These are phyloP conservation scores for Entophlyctis luteolus DNA, from an alignment of 192 early-diverging fungal genomes.

Conservation along the genomic window DNA sequence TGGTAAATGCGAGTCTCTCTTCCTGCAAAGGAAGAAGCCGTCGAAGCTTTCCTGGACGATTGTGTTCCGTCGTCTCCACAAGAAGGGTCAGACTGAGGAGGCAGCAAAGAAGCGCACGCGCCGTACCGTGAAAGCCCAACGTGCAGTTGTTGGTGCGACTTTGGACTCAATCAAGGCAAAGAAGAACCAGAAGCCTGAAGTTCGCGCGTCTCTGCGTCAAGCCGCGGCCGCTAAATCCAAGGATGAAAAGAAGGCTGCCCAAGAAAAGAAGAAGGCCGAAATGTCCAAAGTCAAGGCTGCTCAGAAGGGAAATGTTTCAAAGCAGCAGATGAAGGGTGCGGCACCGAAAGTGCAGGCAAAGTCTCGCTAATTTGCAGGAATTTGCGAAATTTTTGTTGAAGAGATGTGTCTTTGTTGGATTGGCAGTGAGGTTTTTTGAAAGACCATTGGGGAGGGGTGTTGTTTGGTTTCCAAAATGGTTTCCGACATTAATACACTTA, in stretches of 20 bases:
- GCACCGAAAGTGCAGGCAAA: slow-evolving; percentile 73
- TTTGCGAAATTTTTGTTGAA: too few relatives aligned
- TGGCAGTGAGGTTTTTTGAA: not conserved
- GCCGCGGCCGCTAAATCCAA: slow-evolving; percentile 82
- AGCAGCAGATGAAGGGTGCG: slow-evolving; percentile 79
- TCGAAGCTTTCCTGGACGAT: slow-evolving; percentile 97
- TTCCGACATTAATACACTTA: too few relatives aligned
- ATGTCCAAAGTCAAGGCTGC: slow-evolving; percentile 64
- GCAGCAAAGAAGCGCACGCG: slow-evolving; percentile 92
- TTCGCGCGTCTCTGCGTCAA: slow-evolving; percentile 84
- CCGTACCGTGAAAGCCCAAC: slow-evolving; percentile 91
- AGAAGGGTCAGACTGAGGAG: slow-evolving; percentile 97
- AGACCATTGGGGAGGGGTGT: not conserved
- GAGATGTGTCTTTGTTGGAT: not conserved
- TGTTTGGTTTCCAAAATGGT: not conserved
- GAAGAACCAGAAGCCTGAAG: slow-evolving; percentile 94
- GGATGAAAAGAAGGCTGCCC: slow-evolving; percentile 86
- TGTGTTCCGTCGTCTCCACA: slow-evolving; percentile 96
- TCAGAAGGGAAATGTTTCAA: slow-evolving; percentile 66
- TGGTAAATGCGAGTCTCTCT: slow-evolving; percentile 95
- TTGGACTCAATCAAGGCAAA: slow-evolving; percentile 96
- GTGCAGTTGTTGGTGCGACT: slow-evolving; percentile 92
- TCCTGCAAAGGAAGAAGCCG: slow-evolving; percentile 95
- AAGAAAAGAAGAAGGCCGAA: slow-evolving; percentile 82
- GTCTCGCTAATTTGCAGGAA: slow-evolving; percentile 88